Conservation (phyloP, 2,329 filamentous ascomycete species). For the Xylariaceae sp. region DNA sequence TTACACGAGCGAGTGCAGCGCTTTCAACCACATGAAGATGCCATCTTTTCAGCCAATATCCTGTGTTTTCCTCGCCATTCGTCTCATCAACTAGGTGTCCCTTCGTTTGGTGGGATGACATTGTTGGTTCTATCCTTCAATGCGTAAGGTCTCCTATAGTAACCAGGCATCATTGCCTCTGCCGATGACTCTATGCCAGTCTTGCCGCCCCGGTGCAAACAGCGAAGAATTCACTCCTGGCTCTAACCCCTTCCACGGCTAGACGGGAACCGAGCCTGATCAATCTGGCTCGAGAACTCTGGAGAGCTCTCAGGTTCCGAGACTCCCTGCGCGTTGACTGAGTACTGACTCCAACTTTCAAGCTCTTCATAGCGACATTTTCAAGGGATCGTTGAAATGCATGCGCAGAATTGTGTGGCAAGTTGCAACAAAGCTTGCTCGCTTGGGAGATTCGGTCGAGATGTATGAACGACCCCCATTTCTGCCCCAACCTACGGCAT, state of each 20-base stretch:
- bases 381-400: not conserved
- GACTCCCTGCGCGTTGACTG: slow-evolving; percentile 13
- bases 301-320: not conserved
- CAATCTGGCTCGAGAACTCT: not conserved
- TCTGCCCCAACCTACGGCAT: not conserved
- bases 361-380: not conserved
- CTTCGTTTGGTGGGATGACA: too few relatives aligned
- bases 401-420: not conserved
- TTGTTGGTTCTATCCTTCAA: too few relatives aligned
- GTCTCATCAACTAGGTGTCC: too few relatives aligned
- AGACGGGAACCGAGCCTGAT: not conserved
- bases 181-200: too few relatives aligned
- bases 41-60: too few relatives aligned
- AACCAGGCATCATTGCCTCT: too few relatives aligned
- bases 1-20: not conserved
- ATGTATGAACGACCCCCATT: slow-evolving; percentile 16
- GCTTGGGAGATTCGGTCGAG: slow-evolving; percentile 12
- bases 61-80: too few relatives aligned
- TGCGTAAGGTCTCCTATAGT: too few relatives aligned
- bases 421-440: not conserved
- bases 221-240: too few relatives aligned
- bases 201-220: too few relatives aligned
- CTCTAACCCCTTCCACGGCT: not conserved
- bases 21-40: not conserved
- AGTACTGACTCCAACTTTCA: not conserved